Evolutionary conservation across 768 basidiomycete genomes (phyloP), one percentile per base, ranked within the genome.

Genomic region (Tricholoma furcatifolium): DNA sequence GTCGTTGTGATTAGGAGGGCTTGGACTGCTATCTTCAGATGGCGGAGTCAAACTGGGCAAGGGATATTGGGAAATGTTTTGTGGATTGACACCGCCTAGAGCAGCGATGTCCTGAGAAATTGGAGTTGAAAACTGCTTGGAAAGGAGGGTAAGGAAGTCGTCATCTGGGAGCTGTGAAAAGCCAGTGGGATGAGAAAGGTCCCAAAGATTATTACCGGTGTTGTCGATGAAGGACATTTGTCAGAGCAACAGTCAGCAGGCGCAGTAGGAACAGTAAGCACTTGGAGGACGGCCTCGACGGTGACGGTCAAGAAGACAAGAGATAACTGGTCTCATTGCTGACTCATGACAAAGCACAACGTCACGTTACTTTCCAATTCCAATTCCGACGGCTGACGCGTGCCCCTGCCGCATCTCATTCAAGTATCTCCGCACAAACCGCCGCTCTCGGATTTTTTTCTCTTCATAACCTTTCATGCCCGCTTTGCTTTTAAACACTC

Each of bases 11-110:
- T 80, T 81, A 4, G 84, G 80, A 2, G 91, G 88, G 59, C 88
- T 91, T 32, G 90, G 88, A 55, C 85, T 88, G 68, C 85, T 88
- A 60, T 88, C 87, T 60, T 88, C 88, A 0, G 85, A 85, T 2
- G 82, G 78, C 4, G 89, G 83, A 20, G 79, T 82, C 40, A 80
- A 65, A 53, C 73, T 80, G 20, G 80, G 73, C 6, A 81, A 66
- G 2, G 82, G 73, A 49, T 75, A 76, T 10, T 72, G 68, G 10
- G 75, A 74, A 35, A 86, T 76, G 60, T 67, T 79, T 66, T 86
- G 81, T 0, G 85, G 84, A 61, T 87, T 81, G 53, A 87, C 72
- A 51, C 72, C 75, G 56, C 77, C 73, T 41, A 71, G 64, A 57
- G 65, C 65, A 53, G 59, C 51, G 53, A 32, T 44, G 35, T 65